Evolutionary conservation across 305 asterid species (phyloP), one percentile per base, ranked within the genome.

Genomic region (Solanum hybrid): DNA sequence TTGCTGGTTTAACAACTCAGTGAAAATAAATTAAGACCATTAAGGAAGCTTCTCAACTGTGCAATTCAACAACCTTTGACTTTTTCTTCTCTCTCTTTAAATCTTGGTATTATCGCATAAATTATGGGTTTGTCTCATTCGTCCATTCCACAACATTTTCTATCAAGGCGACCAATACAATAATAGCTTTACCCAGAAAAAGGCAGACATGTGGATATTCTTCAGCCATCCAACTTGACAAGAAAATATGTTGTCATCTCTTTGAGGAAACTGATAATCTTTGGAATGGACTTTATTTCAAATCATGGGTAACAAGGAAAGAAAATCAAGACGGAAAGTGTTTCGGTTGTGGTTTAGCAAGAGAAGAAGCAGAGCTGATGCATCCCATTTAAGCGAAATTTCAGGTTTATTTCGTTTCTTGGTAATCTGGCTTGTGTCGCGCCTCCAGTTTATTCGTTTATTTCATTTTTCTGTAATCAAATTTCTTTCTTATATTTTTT

Each of bases 281-380:
- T 29, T 72, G 93, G 92, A 85, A 91, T 89, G 94, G 91, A 86
- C 88, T 72, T 51, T 87, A 77, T 72, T 86, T 91, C 88, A 34
- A 38, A 77, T 45, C 90, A 94, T 95, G 98, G 97, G 93, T 91
- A 92, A 88, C 90, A 92, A 92, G 91, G 93, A 92, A 31, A 83
- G 91, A n/a, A 91, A 31, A 77, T 92, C 91, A 89, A 93, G 91
- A 87, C 90, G 91, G 4, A 91, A 86, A 70, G 94, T 89, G 93
- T 89, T 96, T 83, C 94, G 86, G 27, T 92, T 94, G 92, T 97
- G 98, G 98, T 94, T 97, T 91, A 79, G 91, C 26, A 93, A 95
- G 92, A 95, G 93, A 92, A 92, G 92, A 22, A 97, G 94, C 94
- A 94, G 83, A 91, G 91, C 92, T 29, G 93, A 95, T 85, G 91